phyloP scores from a whole-genome alignment of 2,329 filamentous ascomycete species.

The Ramularia collo-cygni region DNA sequence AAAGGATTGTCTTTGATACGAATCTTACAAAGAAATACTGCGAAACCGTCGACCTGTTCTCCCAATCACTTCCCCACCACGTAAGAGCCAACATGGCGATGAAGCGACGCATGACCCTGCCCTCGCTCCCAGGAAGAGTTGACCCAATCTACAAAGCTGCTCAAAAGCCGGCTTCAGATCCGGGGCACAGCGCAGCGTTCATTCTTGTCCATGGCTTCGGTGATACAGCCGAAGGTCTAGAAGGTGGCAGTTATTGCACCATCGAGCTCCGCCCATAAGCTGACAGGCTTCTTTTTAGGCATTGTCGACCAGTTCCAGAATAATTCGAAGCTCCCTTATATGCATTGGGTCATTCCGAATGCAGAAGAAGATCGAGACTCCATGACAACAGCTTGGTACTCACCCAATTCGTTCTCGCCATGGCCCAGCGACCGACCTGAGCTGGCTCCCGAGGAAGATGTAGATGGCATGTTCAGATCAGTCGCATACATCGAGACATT shows the following conservation, averaged over 20 bases:
- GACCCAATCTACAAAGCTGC: conserved; percentile 35
- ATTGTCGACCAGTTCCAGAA: conserved; percentile 37
- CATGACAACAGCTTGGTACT: conserved; percentile 43
- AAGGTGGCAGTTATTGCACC: conserved; percentile 27
- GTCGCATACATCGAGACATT: conserved; percentile 36
- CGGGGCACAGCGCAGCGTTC: conserved; percentile 36
- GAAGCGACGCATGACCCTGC: conserved; percentile 27
- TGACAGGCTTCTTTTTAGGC: conserved; percentile 10
- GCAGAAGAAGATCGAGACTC: conserved; percentile 42
- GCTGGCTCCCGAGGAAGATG: conserved; percentile 33
- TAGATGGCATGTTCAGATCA: conserved; percentile 35
- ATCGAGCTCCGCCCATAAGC: background rate
- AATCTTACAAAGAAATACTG: too few relatives aligned
- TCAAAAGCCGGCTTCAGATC: conserved; percentile 27
- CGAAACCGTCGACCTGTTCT: too few relatives aligned
- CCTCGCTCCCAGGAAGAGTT: conserved; percentile 18
- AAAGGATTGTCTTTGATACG: too few relatives aligned
- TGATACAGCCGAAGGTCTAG: conserved; percentile 40
- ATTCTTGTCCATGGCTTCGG: conserved; percentile 41
- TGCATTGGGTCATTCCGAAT: conserved; percentile 47
- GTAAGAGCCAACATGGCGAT: too few relatives aligned
- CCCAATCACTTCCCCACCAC: too few relatives aligned
- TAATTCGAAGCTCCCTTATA: conserved; percentile 42
- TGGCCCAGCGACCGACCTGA: conserved; percentile 33
- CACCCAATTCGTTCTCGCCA: conserved; percentile 33